These are phyloP conservation scores for Globisporangium solare DNA, from an alignment of 352 stramenopile species.

Conservation along the genomic window DNA sequence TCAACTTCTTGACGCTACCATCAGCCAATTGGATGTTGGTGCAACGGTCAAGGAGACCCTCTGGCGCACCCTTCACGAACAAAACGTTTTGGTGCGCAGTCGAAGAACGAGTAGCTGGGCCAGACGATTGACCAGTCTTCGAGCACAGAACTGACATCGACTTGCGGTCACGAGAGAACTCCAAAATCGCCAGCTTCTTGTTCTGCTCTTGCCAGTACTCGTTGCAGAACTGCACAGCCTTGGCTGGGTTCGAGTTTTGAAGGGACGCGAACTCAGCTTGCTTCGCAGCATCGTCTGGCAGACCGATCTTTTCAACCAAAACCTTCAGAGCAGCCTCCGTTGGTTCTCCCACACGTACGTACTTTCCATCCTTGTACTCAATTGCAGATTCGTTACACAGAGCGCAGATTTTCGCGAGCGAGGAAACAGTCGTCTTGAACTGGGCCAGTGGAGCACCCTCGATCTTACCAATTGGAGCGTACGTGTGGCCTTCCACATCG, in stretches of 20 bases:
- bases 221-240: constrained; percentile 82
- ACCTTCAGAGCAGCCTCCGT: constrained; percentile 97
- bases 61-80: constrained; percentile 98
- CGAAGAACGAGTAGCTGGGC: constrained; percentile 58
- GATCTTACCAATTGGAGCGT: constrained; percentile 85
- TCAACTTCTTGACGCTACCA: constrained; percentile 91
- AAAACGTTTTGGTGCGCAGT: constrained; percentile 88
- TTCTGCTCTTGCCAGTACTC: constrained; percentile 75
- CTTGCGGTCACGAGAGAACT: constrained; percentile 97
- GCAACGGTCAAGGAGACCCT: constrained; percentile 96
- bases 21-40: constrained; percentile 91
- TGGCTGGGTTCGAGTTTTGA: constrained; percentile 50
- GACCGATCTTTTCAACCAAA: constrained; percentile 93
- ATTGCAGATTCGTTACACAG: constrained; percentile 97
- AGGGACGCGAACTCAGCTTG: constrained; percentile 58
- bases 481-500: constrained; percentile 92
- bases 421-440: constrained; percentile 67
- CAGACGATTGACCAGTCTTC: constrained; percentile 28
- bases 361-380: constrained; percentile 86
- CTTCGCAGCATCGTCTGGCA: constrained; percentile 62
- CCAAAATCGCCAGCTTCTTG: constrained; percentile 92
- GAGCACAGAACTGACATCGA: constrained; percentile 95
- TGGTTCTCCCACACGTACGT: constrained; percentile 91
- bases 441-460: constrained; percentile 39
- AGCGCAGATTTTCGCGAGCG: constrained; percentile 88